Conservation (phyloP, 164 flowering plant species). For the Sedum album region DNA sequence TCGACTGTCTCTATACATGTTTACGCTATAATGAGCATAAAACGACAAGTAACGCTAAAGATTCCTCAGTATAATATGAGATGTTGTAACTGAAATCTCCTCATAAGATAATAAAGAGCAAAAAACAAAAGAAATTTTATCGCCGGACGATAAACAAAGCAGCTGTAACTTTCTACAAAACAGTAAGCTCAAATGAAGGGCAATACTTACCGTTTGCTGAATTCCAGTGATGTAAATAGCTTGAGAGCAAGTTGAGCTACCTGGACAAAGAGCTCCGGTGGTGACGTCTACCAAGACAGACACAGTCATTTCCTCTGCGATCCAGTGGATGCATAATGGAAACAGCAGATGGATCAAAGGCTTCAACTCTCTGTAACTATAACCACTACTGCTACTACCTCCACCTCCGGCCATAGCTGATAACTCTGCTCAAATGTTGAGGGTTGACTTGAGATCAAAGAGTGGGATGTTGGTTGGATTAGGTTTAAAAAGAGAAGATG, state of each 20-base stretch:
- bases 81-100: neutral
- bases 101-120: neutral
- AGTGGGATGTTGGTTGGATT: neutral
- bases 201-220: constrained; percentile 75
- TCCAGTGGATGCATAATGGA: constrained; percentile 68
- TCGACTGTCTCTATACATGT: neutral
- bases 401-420: neutral
- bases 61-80: neutral
- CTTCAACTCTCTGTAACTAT: constrained; percentile 4
- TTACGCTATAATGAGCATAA: neutral
- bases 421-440: neutral
- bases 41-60: neutral
- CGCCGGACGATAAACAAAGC: neutral
- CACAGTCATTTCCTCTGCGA: constrained; percentile 83
- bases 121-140: too few species aligned
- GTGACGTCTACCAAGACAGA: constrained; percentile 79
- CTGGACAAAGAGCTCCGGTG: constrained; percentile 62
- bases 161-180: neutral
- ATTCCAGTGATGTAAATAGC: constrained; percentile 73
- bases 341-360: constrained; percentile 33
- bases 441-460: neutral
- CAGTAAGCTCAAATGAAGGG: neutral
- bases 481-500: neutral
- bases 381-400: neutral
- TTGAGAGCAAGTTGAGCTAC: constrained; percentile 41